Conservation (phyloP, 1,284 basidiomycete genomes). For the Cryptococcus neoformans region DNA sequence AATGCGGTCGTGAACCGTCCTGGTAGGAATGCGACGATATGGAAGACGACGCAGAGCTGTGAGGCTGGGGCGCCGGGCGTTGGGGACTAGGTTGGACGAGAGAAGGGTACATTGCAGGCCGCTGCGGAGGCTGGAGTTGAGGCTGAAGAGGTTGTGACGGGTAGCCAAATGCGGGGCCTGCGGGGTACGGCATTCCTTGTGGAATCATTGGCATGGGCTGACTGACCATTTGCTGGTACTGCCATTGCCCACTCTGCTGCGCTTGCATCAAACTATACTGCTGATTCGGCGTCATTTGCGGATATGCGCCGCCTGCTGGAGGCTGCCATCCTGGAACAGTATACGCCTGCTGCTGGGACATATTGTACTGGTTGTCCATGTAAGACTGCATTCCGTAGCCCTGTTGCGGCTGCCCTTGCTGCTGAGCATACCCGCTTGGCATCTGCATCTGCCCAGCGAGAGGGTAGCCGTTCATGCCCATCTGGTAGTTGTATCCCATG, state of each 20-base stretch:
- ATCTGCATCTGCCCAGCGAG: background rate
- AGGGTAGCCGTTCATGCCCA: slow-evolving; percentile 12
- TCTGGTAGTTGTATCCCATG: slow-evolving; percentile 12
- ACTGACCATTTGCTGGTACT: slow-evolving; percentile 8
- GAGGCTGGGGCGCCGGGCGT: slow-evolving; percentile 33
- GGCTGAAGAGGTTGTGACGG: slow-evolving; percentile 2
- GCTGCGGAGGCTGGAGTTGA: slow-evolving; percentile 14
- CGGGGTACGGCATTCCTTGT: slow-evolving; percentile 31
- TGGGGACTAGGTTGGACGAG: slow-evolving; percentile 39
- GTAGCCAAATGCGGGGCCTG: slow-evolving; percentile 8
- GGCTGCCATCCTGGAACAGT: background rate
- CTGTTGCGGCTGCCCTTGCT: slow-evolving; percentile 2
- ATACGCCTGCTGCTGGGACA: background rate
- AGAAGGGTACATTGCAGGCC: slow-evolving; percentile 6
- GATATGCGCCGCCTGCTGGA: background rate
- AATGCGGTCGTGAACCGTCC: slow-evolving; percentile 43
- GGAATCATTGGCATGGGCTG: slow-evolving; percentile 39
- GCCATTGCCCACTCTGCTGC: slow-evolving; percentile 8
- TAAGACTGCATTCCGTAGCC: background rate
- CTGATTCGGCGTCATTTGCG: slow-evolving; percentile 2
- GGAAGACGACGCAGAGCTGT: slow-evolving; percentile 39
- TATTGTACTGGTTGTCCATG: background rate
- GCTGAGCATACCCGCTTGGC: background rate
- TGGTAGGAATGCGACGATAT: slow-evolving; percentile 44
- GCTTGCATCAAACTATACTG: slow-evolving; percentile 8